These are phyloP conservation scores for Pseudocercospora macadamiae DNA, from an alignment of 2,329 filamentous ascomycete genomes.

Conservation along the genomic window DNA sequence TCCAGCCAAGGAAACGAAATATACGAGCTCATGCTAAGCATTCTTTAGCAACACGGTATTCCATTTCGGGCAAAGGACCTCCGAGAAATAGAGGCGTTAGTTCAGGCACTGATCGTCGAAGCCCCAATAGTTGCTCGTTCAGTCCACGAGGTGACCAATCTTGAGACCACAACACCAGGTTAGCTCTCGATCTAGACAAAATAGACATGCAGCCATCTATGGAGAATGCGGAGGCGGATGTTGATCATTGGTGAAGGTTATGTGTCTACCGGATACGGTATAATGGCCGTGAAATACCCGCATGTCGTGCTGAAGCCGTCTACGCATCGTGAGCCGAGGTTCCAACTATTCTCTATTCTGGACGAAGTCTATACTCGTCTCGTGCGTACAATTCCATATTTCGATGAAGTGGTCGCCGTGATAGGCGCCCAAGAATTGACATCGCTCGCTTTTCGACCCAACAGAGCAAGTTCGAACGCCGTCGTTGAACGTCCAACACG, in stretches of 20 bases:
- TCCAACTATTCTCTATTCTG: neutral
- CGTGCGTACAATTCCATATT: neutral
- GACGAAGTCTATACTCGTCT: neutral
- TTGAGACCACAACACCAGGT: neutral
- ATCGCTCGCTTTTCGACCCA: too few species aligned
- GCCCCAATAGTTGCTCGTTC: neutral
- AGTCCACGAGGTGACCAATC: neutral
- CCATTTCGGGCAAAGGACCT: neutral
- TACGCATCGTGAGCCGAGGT: slow-evolving; percentile 14
- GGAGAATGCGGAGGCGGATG: neutral
- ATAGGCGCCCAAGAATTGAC: neutral
- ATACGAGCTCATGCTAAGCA: neutral
- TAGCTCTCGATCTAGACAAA: neutral
- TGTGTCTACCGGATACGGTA: slow-evolving; percentile 3
- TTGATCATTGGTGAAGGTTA: neutral
- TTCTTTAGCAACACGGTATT: neutral
- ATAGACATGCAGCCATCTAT: neutral
- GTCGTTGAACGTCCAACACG: too few species aligned
- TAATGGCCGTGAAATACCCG: slow-evolving; percentile 2
- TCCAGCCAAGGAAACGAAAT: neutral
- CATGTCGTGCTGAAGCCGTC: slow-evolving; percentile 10
- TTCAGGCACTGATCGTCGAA: neutral
- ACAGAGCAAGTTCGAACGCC: too few species aligned
- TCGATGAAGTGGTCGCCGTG: neutral
- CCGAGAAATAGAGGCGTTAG: neutral